A percentile compares a stretch with the other conserved stretches of the same genome.
phyloP scores from a whole-genome alignment of 176 grass and related monocot genomes.

The Poa annua region DNA sequence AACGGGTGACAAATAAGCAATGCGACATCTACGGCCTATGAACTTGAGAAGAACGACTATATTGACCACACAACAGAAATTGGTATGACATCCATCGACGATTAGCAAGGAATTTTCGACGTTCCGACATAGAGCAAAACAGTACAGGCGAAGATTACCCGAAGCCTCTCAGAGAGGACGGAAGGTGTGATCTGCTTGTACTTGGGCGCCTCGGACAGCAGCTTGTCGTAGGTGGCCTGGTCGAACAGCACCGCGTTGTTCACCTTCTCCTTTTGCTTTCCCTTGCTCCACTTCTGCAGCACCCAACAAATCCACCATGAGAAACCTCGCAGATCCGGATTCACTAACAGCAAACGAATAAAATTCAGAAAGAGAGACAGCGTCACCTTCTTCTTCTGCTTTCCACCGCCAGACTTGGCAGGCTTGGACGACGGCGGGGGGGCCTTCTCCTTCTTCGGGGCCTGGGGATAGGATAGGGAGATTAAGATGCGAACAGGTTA shows the following conservation, averaged over 20 bases:
- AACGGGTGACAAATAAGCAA: not conserved
- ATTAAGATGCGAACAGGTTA: not conserved
- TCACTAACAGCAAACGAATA: not conserved
- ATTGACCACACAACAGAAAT: not conserved
- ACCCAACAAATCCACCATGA: constrained; percentile 13
- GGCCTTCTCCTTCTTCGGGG: constrained; percentile 70
- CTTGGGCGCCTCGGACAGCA: constrained; percentile 57
- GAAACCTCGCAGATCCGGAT: not conserved
- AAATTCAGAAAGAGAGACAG: not conserved
- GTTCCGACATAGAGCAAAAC: not conserved
- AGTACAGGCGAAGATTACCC: constrained; percentile 29
- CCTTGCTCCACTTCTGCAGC: constrained; percentile 73
- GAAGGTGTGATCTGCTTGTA: constrained; percentile 67
- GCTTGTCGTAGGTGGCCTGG: constrained; percentile 64
- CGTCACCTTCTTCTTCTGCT: constrained; percentile 67
- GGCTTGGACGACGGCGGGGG: constrained; percentile 70
- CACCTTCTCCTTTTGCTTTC: constrained; percentile 74
- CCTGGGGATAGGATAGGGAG: constrained; percentile 12
- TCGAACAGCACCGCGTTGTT: constrained; percentile 64
- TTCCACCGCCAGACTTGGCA: constrained; percentile 59
- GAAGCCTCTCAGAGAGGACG: constrained; percentile 57
- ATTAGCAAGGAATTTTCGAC: not conserved
- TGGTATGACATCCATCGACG: not conserved
- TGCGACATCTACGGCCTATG: not conserved
- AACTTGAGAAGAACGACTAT: not conserved